Evolutionary conservation across 148 eudicot genomes (phyloP), one percentile per base, ranked within the genome.

Genomic region (Dysphania ambrosioides): DNA sequence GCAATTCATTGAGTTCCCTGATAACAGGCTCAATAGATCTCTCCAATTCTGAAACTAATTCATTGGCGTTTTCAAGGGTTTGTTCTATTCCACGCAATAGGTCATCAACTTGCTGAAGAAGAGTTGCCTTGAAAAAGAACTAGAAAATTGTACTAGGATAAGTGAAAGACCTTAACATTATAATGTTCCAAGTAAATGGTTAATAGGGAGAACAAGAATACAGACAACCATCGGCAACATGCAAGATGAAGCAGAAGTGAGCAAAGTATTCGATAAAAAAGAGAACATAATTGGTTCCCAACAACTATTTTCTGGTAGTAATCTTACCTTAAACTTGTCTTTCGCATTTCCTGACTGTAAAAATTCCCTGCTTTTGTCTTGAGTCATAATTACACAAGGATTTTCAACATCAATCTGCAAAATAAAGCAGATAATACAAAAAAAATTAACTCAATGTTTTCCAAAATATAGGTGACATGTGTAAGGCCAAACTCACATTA

Each of bases 331-430:
- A 79, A 96, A 92, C 82, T 92, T 96, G 81, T 96, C 99, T 80
- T 86, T 93, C 72, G 85, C 85, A 78, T 83, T 96, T 74, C 99
- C 99, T 1, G 97, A 92, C 87, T 96, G 97, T 76, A 96, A 82
- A 84, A 96, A 96, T 80, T 96, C 99, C 81, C 97, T 83, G 83
- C 99, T 96, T 87, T 96, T 96, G 79, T 96, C 99, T 88, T 96
- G 99, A 77, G 84, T 90, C 99, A 96, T 92, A 71, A 96, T 86
- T 36, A 92, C 97, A 78, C 99, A 96, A 68, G 99, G 99, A 87
- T 96, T 96, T 76, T 96, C 97, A 31, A 96, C 99, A 83, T 96
- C 99, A 83, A 96, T 92, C 99, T 96, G 86, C 79, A 84, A 64
- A 77, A 65, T 68, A 29, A 75, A 75, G 29, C 38, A 67, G 36